Conservation (phyloP, 495 filamentous ascomycete genomes). For the Hypoxylon perforatum region DNA sequence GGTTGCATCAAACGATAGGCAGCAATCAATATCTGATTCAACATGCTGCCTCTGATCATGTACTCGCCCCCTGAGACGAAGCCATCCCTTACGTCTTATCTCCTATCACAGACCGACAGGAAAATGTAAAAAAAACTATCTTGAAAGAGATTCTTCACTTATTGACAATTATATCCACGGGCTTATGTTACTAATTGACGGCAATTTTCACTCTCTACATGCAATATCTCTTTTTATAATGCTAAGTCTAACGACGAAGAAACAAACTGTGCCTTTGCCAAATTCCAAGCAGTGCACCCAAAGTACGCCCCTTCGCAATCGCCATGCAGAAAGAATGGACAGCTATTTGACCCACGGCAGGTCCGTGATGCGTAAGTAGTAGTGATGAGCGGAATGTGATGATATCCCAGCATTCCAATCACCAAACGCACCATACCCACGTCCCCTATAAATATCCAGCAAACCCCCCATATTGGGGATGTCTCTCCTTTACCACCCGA, state of each 20-base stretch:
- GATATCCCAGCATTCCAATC: constrained; percentile 23
- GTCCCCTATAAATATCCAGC: constrained; percentile 14
- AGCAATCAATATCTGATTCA: no score
- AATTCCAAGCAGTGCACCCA: constrained; percentile 12
- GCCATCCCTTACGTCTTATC: no score
- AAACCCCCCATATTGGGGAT: neutral
- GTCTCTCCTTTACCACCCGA: constrained; percentile 63
- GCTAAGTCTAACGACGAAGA: neutral
- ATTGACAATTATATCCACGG: constrained; percentile 14
- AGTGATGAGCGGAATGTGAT: constrained; percentile 23
- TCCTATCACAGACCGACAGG: no score
- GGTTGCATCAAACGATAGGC: no score
- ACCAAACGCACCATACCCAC: neutral
- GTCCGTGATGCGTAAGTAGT: neutral
- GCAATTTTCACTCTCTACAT: constrained; percentile 25
- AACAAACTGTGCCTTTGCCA: constrained; percentile 7
- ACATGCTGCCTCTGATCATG: no score
- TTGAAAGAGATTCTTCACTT: no score
- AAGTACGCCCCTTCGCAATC: constrained; percentile 31
- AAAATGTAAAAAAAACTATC: no score
- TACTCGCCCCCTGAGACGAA: no score
- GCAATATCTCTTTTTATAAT: constrained; percentile 4
- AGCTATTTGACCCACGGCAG: constrained; percentile 8
- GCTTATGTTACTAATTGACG: constrained; percentile 6
- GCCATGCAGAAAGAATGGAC: constrained; percentile 38